Conservation (phyloP, 306 rosid genomes). For the cucumber (Cucumis sativus) region Cucumber_9930_V3 NC_026658.2:3036501-3037000, state of each 20-base stretch:
- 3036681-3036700: neutral
- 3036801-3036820: neutral
- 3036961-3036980: neutral
- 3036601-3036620: neutral
- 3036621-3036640: no score
- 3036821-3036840: neutral
- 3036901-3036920: no score
- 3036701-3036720: neutral
- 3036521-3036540: neutral
- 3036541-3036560: neutral
- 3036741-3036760: conserved; percentile 6
- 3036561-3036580: neutral
- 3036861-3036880: neutral
- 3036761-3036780: neutral
- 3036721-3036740: neutral
- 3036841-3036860: neutral
- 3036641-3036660: neutral
- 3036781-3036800: neutral
- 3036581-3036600: neutral
- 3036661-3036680: neutral
- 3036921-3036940: neutral
- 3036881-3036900: neutral
- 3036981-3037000: conserved; percentile 1
- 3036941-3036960: neutral
- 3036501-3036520: neutral